phyloP scores from a whole-genome alignment of 78 protist species.

The Dictyostelium capitatum region DNA sequence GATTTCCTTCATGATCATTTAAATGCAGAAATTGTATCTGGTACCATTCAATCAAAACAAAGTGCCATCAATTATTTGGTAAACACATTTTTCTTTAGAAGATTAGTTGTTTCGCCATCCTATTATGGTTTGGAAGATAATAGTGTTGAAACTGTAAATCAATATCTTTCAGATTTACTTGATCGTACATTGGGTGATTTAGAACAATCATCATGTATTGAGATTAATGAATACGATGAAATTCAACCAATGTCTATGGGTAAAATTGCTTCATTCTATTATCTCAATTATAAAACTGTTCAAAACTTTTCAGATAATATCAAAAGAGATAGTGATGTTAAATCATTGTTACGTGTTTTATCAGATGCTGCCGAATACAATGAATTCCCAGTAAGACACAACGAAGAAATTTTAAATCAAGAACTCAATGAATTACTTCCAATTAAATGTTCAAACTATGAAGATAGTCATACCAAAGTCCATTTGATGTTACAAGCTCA shows the following conservation, averaged over 20 bases:
- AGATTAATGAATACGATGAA: conserved; percentile 50
- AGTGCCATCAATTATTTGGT: conserved; percentile 96
- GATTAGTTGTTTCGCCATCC: conserved; percentile 95
- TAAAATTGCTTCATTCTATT: conserved; percentile 97
- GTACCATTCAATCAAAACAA: conserved; percentile 85
- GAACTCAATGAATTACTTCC: conserved; percentile 88
- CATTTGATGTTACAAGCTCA: conserved; percentile 96
- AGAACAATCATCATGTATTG: conserved; percentile 34
- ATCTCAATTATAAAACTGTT: conserved; percentile 93
- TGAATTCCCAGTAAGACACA: conserved; percentile 98
- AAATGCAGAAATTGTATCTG: conserved; percentile 79
- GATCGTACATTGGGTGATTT: conserved; percentile 84
- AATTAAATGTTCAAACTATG: conserved; percentile 57
- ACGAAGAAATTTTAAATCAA: conserved; percentile 97
- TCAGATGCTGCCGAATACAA: conserved; percentile 88
- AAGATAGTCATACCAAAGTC: conserved; percentile 94
- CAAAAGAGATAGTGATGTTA: conserved; percentile 20
- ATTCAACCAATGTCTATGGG: conserved; percentile 90
- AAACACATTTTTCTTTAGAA: conserved; percentile 98
- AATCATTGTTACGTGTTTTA: conserved; percentile 78
- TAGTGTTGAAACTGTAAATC: conserved; percentile 38
- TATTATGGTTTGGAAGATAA: conserved; percentile 94
- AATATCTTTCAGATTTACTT: conserved; percentile 87
- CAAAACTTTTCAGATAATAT: conserved; percentile 75
- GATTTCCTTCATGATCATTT: conserved; percentile 94